A percentile compares a stretch with the other conserved stretches of the same genome.
These are phyloP conservation scores for Plasmodium relictum DNA, from an alignment of 169 alveolate genomes.

Conservation along the genomic window DNA sequence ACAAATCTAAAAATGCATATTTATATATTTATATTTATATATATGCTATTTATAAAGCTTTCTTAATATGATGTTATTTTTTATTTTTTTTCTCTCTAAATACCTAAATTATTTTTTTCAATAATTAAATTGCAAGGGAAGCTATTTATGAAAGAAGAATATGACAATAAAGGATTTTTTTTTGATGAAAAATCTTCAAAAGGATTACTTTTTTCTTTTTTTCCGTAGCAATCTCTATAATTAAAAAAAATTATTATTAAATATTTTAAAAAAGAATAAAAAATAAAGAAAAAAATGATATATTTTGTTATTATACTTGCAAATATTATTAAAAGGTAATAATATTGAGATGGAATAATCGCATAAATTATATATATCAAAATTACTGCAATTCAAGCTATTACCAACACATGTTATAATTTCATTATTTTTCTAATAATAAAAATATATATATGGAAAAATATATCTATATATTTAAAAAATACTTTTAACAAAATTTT, in stretches of 20 bases:
- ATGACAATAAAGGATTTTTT: conserved; percentile 35
- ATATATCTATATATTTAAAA: not conserved
- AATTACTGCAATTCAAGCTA: conserved; percentile 76
- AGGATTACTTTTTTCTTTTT: conserved; percentile 48
- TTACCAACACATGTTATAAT: conserved; percentile 81
- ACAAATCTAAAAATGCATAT: conserved; percentile 18
- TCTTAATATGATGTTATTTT: not conserved
- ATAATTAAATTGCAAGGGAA: conserved; percentile 43
- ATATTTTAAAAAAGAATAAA: too few species aligned
- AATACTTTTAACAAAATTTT: not conserved
- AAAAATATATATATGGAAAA: not conserved
- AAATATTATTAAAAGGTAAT: conserved; percentile 36
- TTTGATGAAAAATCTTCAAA: conserved; percentile 26
- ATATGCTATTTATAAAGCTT: not conserved
- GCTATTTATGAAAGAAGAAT: conserved; percentile 55
- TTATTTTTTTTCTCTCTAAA: not conserved
- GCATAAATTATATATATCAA: conserved; percentile 77
- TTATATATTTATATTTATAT: not conserved
- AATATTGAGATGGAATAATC: conserved; percentile 46
- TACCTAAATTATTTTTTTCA: conserved; percentile 47
- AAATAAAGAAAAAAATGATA: too few species aligned
- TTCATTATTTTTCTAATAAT: conserved; percentile 78
- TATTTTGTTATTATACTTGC: conserved; percentile 6
- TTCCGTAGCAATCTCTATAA: conserved; percentile 59
- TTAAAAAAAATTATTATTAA: too few species aligned